Evolutionary conservation across 306 rosid species (phyloP), one percentile per base, ranked within the genome.

Genomic region (Rosa rugosa): DNA sequence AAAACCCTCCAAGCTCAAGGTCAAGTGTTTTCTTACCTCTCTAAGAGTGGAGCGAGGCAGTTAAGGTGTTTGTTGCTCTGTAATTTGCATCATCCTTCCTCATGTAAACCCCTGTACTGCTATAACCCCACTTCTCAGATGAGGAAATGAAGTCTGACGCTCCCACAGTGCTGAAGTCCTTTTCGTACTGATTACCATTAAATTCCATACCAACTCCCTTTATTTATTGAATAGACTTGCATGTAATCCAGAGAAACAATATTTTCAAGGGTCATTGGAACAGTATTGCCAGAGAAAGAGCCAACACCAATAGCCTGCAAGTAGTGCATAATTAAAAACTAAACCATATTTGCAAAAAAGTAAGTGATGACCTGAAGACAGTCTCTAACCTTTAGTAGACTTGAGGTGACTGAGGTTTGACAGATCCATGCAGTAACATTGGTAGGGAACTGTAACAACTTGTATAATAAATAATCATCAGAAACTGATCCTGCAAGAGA

Each of bases 401-500:
- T 95, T 68, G 99, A 95, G 16, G 99, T 95, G 86, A 95, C 98
- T 83, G 93, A 64, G 80, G 98, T 78, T 54, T 95, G 92, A 83
- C 99, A 95, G 71, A 93, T 90, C 99, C 99, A 95, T 76, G 86
- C 99, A 22, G 97, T 91, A 40, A 95, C 90, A 85, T 95, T 93
- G 77, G 99, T 95, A 73, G 99, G 99, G 84, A 93, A 91, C 89
- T 95, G 99, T 60, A 90, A 85, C 80, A 91, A 79, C 98, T 93
- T 91, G 88, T 93, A 95, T 46, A 59, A 67, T 87, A 93, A 81
- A 86, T 95, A 95, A 84, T 95, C 98, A 77, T 93, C 89, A 62
- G 98, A 93, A 68, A 95, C 94, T 11, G 99, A 95, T 79, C 90
- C 97, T 93, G 94, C 87, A 31, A 4, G 81, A 76, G 42, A 4